phyloP scores from a whole-genome alignment of 2,329 filamentous ascomycete species.

The Achaetomium macrosporum region DNA sequence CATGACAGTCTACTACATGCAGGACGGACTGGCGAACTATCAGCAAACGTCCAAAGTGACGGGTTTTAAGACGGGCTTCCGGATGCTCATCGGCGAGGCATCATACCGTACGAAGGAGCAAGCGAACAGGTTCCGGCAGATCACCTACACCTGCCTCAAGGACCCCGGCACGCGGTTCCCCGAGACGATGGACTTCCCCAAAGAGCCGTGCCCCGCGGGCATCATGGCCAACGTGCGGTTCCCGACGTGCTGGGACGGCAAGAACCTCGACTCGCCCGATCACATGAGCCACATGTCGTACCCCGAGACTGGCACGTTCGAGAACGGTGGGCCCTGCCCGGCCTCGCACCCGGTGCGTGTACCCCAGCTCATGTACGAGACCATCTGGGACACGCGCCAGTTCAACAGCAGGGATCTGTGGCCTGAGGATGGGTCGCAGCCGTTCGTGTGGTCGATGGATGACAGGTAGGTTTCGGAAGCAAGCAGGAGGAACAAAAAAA shows the following conservation, averaged over 20 bases:
- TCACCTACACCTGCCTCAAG: conserved; percentile 40
- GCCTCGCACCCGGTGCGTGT: conserved; percentile 30
- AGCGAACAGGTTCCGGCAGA: conserved; percentile 35
- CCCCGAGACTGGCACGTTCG: conserved; percentile 23
- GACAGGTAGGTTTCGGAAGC: conserved; percentile 10
- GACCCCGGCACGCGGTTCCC: conserved; percentile 32
- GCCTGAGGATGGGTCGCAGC: conserved; percentile 21
- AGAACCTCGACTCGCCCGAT: conserved; percentile 37
- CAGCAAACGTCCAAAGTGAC: conserved; percentile 32
- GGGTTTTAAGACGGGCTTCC: conserved; percentile 41
- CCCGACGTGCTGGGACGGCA: conserved; percentile 44
- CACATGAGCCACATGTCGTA: conserved; percentile 25
- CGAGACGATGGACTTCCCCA: conserved; percentile 33
- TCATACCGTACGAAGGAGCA: conserved; percentile 30
- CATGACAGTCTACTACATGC: conserved; percentile 33
- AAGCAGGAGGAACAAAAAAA: no score
- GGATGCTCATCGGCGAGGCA: conserved; percentile 40
- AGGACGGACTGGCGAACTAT: conserved; percentile 26
- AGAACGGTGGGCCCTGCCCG: conserved; percentile 28
- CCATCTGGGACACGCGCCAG: conserved; percentile 25
- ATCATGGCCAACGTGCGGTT: conserved; percentile 44
- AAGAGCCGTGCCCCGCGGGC: conserved; percentile 29
- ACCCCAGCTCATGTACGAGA: conserved; percentile 33
- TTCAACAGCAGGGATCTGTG: conserved; percentile 22
- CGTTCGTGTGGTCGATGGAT: conserved; percentile 22